Evolutionary conservation across 2,329 filamentous ascomycete species (phyloP), one percentile per base, ranked within the genome.

Genomic region (Huntiella bhutanensis): DNA sequence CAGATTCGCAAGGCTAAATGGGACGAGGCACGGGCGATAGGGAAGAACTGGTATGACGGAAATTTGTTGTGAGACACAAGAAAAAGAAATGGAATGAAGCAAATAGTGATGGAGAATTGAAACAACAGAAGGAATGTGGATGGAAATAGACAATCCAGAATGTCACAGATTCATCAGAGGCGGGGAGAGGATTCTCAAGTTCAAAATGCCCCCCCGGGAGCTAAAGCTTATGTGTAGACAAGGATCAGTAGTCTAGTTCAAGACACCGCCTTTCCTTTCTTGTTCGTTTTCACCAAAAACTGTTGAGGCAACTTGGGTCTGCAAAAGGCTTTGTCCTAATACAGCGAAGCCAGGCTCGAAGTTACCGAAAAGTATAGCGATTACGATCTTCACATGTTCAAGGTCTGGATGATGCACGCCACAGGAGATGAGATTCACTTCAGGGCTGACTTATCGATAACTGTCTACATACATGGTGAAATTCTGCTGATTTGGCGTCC

Each of bases 161-260:
- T 28, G 22, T 28, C 22, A 28, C 22, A 28, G 22, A 28, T 28
- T 28, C 22, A 28, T 22, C 17, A 19, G 16, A 38, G 43, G 43
- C 34, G 43, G 43, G 43, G 43, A 43, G 40, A 43, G 41, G 41
- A 45, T 45, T 45, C 33, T 37, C 41, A 45, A 45, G 22, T 33
- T 45, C 35, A 28, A 45, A 38, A 37, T 36, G 33, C 10, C 19
- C 33, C 33, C 22, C 34, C 17, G 33, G 43, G 32, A 45, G 15
- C 22, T 45, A 36, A 35, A 22, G 17, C 16, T 19, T 13, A 41
- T 19, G 40, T 28, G 22, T 28, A 15, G 37, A 13, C 34, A 45
- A 33, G 43, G 34, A 37, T 32, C 12, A 41, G 40, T 32, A 19
- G 43, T 36, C 22, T n/a, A 33, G 43, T 35, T 37, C 43, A 28